Percentiles rank a stretch among this genome's conserved stretches.
Conservation (phyloP, 2,329 filamentous ascomycete species). For the Aureobasidium sp. region DNA sequence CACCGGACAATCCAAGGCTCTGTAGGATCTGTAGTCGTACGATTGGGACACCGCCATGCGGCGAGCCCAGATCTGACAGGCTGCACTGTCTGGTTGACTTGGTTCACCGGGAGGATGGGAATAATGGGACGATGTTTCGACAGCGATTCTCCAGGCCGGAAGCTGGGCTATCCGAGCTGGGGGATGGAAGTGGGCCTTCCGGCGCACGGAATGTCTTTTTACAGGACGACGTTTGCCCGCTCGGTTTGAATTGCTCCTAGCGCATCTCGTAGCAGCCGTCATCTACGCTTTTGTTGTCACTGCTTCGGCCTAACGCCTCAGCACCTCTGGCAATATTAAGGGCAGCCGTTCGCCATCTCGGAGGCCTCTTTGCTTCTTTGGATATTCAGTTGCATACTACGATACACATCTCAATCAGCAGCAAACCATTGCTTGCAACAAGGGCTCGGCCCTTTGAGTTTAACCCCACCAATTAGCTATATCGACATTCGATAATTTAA, state of each 20-base stretch:
- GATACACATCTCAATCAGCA: background rate
- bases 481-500: background rate
- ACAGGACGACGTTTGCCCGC: conserved; percentile 6
- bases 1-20: background rate
- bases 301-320: conserved; percentile 3
- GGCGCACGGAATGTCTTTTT: conserved; percentile 2
- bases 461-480: background rate
- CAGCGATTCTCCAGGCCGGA: background rate
- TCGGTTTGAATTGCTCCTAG: conserved; percentile 6
- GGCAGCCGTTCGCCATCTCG: background rate
- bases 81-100: background rate
- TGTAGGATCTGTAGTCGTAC: background rate
- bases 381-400: background rate
- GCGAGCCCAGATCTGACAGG: background rate
- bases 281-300: conserved; percentile 8
- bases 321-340: background rate
- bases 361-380: background rate
- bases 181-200: conserved; percentile 1
- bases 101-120: background rate
- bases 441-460: conserved; percentile 1
- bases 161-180: background rate
- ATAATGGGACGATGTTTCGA: background rate
- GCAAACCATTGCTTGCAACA: background rate
- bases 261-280: background rate
- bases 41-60: background rate